phyloP scores from a whole-genome alignment of 768 basidiomycete species.

The Tulasnella sp. region DNA sequence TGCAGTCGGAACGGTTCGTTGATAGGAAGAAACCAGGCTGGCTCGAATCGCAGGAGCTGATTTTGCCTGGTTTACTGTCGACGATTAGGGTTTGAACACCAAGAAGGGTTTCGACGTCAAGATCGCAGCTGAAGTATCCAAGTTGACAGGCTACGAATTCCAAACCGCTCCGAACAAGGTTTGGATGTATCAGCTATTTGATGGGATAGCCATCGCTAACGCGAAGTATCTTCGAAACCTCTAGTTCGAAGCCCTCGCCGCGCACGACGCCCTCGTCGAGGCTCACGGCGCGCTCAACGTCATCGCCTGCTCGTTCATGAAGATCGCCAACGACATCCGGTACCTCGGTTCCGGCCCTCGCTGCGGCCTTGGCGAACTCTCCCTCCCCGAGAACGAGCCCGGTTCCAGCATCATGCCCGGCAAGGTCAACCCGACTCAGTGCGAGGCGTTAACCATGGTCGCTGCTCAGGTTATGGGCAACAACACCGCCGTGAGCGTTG shows the following conservation, averaged over 20 bases:
- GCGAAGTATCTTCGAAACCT: not conserved
- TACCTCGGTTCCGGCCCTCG: constrained; percentile 97
- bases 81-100: constrained; percentile 84
- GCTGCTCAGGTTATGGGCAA: constrained; percentile 98
- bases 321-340: constrained; percentile 98
- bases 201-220: too few relatives aligned
- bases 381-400: constrained; percentile 96
- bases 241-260: constrained; percentile 94
- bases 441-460: constrained; percentile 98
- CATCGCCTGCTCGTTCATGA: constrained; percentile 95
- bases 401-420: constrained; percentile 99
- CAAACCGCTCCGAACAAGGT: constrained; percentile 98
- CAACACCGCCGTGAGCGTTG: constrained; percentile 86
- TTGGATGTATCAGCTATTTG: too few relatives aligned
- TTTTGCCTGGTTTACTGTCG: too few relatives aligned
- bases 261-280: constrained; percentile 98
- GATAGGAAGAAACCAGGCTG: not conserved
- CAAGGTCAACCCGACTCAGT: constrained; percentile 99
- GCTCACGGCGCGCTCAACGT: constrained; percentile 95
- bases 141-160: constrained; percentile 85
- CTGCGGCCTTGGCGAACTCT: constrained; percentile 93
- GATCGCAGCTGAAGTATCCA: constrained; percentile 86
- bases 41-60: too few relatives aligned
- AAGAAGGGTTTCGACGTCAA: constrained; percentile 95
- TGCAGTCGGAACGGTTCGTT: constrained; percentile 89